Conservation (phyloP, 306 rosid genomes). For the Quercus rubra region DNA sequence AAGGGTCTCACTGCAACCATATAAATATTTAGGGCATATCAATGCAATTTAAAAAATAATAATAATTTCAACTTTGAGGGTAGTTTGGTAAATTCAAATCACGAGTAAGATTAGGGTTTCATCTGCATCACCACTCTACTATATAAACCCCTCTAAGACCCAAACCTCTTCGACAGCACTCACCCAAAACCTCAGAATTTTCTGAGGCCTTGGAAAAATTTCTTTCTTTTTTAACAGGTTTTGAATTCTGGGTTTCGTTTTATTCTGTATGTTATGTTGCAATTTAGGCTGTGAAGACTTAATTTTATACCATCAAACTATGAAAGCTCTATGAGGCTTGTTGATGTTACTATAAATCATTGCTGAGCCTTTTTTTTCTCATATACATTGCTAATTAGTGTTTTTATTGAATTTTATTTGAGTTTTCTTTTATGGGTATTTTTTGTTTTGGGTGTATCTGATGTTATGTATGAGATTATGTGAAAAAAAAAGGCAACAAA, state of each 20-base stretch:
- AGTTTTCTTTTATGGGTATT: neutral
- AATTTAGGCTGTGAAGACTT: conserved; percentile 49
- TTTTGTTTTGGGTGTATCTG: neutral
- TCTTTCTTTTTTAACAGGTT: no score
- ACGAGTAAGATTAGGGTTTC: conserved; percentile 23
- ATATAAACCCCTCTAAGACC: conserved; percentile 20
- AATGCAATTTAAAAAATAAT: neutral
- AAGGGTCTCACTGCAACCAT: no score
- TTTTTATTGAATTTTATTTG: neutral
- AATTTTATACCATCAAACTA: conserved; percentile 82
- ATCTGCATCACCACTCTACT: neutral
- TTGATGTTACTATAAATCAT: conserved; percentile 52
- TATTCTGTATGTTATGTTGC: neutral
- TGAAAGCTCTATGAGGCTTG: conserved; percentile 70
- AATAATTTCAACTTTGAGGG: neutral
- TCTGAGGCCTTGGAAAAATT: conserved; percentile 34
- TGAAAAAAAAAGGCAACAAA: conserved; percentile 57
- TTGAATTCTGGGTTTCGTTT: neutral
- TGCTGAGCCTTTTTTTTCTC: conserved; percentile 43
- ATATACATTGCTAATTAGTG: neutral
- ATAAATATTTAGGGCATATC: no score
- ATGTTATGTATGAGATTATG: no score
- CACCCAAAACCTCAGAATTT: no score
- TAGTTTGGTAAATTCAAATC: neutral
- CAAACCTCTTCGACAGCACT: accelerated